These are phyloP conservation scores for Ogataea parapolymorpha DNA, from an alignment of 805 yeast species.

Conservation along the genomic window DNA sequence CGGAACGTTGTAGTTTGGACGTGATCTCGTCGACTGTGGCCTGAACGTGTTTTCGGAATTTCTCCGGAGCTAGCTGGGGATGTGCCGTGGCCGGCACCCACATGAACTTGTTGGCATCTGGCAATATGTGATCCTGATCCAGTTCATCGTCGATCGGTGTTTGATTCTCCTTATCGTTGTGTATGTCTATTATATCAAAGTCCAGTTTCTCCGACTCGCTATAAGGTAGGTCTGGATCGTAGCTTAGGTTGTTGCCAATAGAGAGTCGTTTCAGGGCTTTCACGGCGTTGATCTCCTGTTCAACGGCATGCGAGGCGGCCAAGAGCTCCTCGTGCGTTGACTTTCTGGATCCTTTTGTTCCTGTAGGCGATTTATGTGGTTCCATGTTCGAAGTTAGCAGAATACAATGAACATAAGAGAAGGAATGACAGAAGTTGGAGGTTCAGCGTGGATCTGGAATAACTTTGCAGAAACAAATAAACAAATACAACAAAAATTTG, in stretches of 20 bases:
- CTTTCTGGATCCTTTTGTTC: slow-evolving; percentile 18
- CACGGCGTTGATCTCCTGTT: slow-evolving; percentile 69
- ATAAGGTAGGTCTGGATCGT: slow-evolving; percentile 70
- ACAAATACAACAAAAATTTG: slow-evolving; percentile 5
- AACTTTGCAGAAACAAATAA: slow-evolving; percentile 11
- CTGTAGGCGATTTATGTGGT: slow-evolving; percentile 2
- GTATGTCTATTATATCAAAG: slow-evolving; percentile 17
- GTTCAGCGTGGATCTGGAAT: slow-evolving; percentile 6
- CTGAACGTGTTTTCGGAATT: slow-evolving; percentile 66
- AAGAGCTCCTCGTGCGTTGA: slow-evolving; percentile 37
- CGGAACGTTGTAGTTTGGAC: slow-evolving; percentile 34
- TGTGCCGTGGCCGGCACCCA: slow-evolving; percentile 98
- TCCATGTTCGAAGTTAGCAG: slow-evolving; percentile 2
- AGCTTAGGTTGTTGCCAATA: slow-evolving; percentile 56
- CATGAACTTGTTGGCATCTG: slow-evolving; percentile 49
- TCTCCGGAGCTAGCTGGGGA: slow-evolving; percentile 93
- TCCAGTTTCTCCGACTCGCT: slow-evolving; percentile 26
- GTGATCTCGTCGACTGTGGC: slow-evolving; percentile 50
- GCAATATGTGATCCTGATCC: slow-evolving; percentile 21
- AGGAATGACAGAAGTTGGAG: slow-evolving; percentile 10
- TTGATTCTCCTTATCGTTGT: slow-evolving; percentile 9
- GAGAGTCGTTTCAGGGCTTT: slow-evolving; percentile 71
- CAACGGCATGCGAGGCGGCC: slow-evolving; percentile 73
- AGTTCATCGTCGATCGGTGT: slow-evolving; percentile 8
- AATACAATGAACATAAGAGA: slow-evolving; percentile 9